These are phyloP conservation scores for Aspergillus wentii DNA, from an alignment of 495 filamentous ascomycete genomes.

Conservation along the genomic window DNA sequence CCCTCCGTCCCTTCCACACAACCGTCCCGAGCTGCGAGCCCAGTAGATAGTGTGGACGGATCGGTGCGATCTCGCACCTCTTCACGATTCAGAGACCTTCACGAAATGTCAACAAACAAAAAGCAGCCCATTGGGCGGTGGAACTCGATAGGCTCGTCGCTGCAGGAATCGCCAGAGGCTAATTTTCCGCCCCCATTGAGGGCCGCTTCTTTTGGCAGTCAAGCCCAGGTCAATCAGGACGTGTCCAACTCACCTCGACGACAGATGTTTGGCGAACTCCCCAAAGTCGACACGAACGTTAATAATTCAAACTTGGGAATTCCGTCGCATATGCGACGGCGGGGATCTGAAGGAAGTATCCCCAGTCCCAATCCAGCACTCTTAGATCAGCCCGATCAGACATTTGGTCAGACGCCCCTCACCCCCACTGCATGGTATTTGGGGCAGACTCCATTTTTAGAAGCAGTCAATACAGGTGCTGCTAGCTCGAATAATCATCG, in stretches of 20 bases:
- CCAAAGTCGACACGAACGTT: slow-evolving; percentile 33
- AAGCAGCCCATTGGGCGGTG: slow-evolving; percentile 8
- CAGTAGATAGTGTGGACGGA: slow-evolving; percentile 19
- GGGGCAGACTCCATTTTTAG: slow-evolving; percentile 41
- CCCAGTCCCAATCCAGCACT: slow-evolving; percentile 48
- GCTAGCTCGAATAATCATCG: slow-evolving; percentile 33
- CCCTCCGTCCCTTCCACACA: no score
- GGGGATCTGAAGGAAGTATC: slow-evolving; percentile 52
- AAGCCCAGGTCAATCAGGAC: slow-evolving; percentile 3
- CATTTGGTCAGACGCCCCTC: slow-evolving; percentile 35
- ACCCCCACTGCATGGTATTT: slow-evolving; percentile 56
- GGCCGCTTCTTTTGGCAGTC: neutral
- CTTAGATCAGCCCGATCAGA: slow-evolving; percentile 35
- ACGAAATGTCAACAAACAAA: slow-evolving; percentile 11
- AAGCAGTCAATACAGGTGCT: slow-evolving; percentile 36
- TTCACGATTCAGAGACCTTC: slow-evolving; percentile 22
- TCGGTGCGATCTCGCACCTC: slow-evolving; percentile 19
- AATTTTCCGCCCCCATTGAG: slow-evolving; percentile 1
- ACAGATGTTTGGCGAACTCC: slow-evolving; percentile 46
- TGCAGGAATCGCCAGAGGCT: slow-evolving; percentile 5
- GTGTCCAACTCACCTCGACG: slow-evolving; percentile 20
- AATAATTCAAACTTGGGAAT: slow-evolving; percentile 36
- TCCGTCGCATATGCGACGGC: slow-evolving; percentile 33
- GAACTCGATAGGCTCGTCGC: slow-evolving; percentile 7
- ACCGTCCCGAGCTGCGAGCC: slow-evolving; percentile 24